phyloP scores from a whole-genome alignment of 257 asterid species.

The Petrea volubilis region DNA sequence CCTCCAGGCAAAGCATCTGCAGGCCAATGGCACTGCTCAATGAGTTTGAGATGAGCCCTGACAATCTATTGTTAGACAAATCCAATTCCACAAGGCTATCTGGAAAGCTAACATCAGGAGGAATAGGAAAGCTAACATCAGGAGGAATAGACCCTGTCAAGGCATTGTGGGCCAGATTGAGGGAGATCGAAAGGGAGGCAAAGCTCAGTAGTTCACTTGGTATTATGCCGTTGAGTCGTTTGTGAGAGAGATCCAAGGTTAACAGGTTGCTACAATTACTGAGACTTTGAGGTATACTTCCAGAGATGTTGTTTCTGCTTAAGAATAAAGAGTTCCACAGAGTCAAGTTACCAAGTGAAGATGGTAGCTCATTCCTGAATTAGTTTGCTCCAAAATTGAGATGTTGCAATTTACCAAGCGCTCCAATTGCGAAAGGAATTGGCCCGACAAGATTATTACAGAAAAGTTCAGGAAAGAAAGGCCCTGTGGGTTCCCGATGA shows the following conservation, averaged over 20 bases:
- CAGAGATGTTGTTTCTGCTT: neutral
- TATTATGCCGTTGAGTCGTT: constrained; percentile 3
- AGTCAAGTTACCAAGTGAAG: constrained; percentile 32
- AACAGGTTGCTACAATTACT: neutral
- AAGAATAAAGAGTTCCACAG: neutral
- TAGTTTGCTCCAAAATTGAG: neutral
- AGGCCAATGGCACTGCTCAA: constrained; percentile 16
- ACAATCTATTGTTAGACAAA: constrained; percentile 28
- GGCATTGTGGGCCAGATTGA: constrained; percentile 11
- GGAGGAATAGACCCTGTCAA: constrained; percentile 17
- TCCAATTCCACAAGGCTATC: neutral
- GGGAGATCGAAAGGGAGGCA: neutral
- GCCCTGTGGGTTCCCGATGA: constrained; percentile 21
- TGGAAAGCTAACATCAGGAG: constrained; percentile 17
- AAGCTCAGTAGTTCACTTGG: neutral
- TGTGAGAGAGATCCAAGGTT: constrained; percentile 15
- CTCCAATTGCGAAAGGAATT: constrained; percentile 31
- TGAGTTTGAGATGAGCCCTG: constrained; percentile 23
- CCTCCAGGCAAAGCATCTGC: neutral
- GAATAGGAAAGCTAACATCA: no score
- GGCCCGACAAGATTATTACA: constrained; percentile 27
- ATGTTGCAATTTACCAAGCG: constrained; percentile 19
- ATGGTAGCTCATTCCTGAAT: constrained; percentile 19
- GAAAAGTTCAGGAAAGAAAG: neutral
- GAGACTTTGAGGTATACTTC: constrained; percentile 25